A percentile compares a stretch with the other conserved stretches of the same genome.
Evolutionary conservation across 2,329 filamentous ascomycete species (phyloP).

Genomic region (Aulographum hederae): DNA sequence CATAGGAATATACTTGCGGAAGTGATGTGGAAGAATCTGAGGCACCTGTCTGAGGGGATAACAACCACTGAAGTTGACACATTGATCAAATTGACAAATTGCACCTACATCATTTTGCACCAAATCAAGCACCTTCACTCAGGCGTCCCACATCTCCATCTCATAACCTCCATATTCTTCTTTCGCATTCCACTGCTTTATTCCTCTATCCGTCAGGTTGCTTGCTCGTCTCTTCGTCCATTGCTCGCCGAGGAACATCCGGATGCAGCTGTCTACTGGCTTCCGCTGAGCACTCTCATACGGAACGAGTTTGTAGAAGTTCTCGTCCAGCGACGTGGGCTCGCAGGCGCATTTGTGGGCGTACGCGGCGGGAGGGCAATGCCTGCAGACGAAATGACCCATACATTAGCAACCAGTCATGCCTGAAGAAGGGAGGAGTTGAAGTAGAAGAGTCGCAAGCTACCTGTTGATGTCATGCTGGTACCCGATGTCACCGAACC

Average conservation of each 20-base stretch:
- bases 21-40: no score
- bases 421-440: no score
- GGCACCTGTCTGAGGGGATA: no score
- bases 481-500: slow-evolving; percentile 29
- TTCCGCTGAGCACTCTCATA: slow-evolving; percentile 28
- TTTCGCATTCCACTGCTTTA: no score
- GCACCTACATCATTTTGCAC: no score
- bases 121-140: no score
- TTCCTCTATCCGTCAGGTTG: no score
- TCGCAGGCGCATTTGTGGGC: slow-evolving; percentile 22
- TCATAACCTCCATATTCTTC: no score
- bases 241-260: slow-evolving; percentile 24
- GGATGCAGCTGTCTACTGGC: slow-evolving; percentile 27
- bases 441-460: not conserved
- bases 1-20: no score
- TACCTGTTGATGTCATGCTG: slow-evolving; percentile 25
- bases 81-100: no score
- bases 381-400: not conserved
- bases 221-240: slow-evolving; percentile 20
- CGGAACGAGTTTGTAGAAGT: slow-evolving; percentile 29
- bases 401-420: not conserved
- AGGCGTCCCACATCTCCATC: no score
- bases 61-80: no score
- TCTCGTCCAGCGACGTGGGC: slow-evolving; percentile 24
- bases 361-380: slow-evolving; percentile 7